phyloP scores from a whole-genome alignment of 768 basidiomycete genomes.

The Strobilomyces echinocephalus region DNA sequence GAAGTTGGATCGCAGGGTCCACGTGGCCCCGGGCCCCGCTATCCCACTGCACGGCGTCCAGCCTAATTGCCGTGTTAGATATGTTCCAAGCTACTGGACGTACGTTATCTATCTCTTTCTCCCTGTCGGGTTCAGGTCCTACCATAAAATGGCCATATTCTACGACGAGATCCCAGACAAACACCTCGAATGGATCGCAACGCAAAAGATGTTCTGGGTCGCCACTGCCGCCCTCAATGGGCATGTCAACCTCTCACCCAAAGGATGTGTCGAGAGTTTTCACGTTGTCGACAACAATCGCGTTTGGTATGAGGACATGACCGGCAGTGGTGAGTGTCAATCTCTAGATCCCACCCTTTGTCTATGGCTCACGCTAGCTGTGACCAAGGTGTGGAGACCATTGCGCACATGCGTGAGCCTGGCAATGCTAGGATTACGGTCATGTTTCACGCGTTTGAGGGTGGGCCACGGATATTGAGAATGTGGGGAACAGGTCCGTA shows the following conservation, averaged over 20 bases:
- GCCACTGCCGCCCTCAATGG: too few relatives aligned
- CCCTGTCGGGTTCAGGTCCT: too few relatives aligned
- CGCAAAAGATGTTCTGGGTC: too few relatives aligned
- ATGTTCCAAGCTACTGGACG: too few relatives aligned
- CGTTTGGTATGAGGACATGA: too few relatives aligned
- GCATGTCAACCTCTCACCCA: too few relatives aligned
- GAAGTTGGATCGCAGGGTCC: too few relatives aligned
- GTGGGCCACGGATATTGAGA: constrained; percentile 53
- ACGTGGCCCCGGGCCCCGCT: neutral
- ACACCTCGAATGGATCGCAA: constrained; percentile 50
- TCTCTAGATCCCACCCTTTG: too few relatives aligned
- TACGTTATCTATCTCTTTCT: neutral
- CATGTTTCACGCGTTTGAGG: constrained; percentile 58
- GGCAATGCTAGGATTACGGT: constrained; percentile 57
- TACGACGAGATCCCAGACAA: constrained; percentile 52
- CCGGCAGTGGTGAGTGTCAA: too few relatives aligned
- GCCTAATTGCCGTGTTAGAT: neutral
- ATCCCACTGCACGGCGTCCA: neutral
- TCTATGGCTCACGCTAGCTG: too few relatives aligned
- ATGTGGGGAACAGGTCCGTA: constrained; percentile 53
- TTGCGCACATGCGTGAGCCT: constrained; percentile 54
- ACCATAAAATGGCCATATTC: constrained; percentile 48
- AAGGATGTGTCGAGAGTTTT: too few relatives aligned
- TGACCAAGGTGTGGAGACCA: constrained; percentile 49
- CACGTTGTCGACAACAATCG: too few relatives aligned